phyloP scores from a whole-genome alignment of 176 grass and related monocot species.

The Avena insularis region DNA sequence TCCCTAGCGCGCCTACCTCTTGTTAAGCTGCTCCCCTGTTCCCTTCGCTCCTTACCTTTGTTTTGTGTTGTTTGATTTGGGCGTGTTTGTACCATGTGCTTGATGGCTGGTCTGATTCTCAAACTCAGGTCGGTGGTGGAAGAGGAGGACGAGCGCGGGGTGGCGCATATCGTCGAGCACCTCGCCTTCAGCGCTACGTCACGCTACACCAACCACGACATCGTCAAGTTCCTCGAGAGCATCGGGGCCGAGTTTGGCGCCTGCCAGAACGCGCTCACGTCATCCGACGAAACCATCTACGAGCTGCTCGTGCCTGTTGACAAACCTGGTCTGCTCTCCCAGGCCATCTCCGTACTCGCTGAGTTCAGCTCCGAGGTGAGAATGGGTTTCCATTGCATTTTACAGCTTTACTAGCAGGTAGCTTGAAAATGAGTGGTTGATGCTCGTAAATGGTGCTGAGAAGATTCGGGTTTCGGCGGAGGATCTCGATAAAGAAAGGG shows the following conservation, averaged over 20 bases:
- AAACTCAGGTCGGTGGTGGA: constrained; percentile 82
- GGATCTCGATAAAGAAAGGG: constrained; percentile 97
- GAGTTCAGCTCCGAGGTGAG: constrained; percentile 97
- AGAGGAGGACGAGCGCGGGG: constrained; percentile 93
- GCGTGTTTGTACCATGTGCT: neutral
- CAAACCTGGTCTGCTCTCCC: constrained; percentile 86
- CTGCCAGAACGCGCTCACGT: constrained; percentile 98
- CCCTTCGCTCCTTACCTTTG: neutral
- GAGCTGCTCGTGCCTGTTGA: constrained; percentile 96
- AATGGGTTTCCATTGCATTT: neutral
- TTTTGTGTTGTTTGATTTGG: neutral
- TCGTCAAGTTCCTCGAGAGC: constrained; percentile 98
- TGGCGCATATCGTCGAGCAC: constrained; percentile 97
- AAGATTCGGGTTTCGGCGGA: constrained; percentile 83
- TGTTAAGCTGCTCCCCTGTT: neutral
- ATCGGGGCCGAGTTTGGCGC: constrained; percentile 97
- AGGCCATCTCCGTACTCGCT: constrained; percentile 88
- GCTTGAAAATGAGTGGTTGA: constrained; percentile 1
- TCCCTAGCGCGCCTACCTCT: neutral
- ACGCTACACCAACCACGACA: constrained; percentile 96
- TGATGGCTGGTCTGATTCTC: constrained; percentile 26
- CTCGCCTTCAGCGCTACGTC: constrained; percentile 96
- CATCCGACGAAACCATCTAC: constrained; percentile 97
- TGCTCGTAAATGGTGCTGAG: constrained; percentile 23
- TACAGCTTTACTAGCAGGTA: neutral